Conservation (phyloP, 2,329 filamentous ascomycete species). For the Tolypocladium tropicale region DNA sequence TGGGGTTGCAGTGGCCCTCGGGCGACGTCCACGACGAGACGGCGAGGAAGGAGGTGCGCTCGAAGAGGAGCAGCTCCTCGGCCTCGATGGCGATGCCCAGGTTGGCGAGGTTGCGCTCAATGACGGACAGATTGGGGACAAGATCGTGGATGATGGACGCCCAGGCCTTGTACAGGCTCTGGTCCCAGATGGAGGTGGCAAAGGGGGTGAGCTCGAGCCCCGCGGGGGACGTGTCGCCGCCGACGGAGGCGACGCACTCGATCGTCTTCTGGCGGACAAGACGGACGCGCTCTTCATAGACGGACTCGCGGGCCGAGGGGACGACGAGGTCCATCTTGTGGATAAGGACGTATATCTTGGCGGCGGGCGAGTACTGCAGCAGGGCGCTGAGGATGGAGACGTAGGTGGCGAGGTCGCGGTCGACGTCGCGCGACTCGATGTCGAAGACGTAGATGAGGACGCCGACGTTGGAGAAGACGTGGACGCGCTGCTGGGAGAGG, state of each 20-base stretch:
- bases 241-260: conserved; percentile 34
- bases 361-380: conserved; percentile 68
- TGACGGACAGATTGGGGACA: conserved; percentile 84
- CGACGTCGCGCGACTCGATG: conserved; percentile 90
- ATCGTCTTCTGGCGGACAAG: conserved; percentile 65
- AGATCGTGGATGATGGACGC: conserved; percentile 95
- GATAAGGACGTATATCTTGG: conserved; percentile 87
- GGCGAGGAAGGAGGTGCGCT: conserved; percentile 89
- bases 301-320: conserved; percentile 61
- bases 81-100: conserved; percentile 82
- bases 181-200: conserved; percentile 96
- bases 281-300: conserved; percentile 76
- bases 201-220: conserved; percentile 70
- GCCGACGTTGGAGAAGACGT: conserved; percentile 93
- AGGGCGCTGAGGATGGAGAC: conserved; percentile 81
- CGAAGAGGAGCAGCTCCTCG: conserved; percentile 88
- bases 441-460: conserved; percentile 99
- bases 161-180: conserved; percentile 97
- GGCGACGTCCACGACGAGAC: conserved; percentile 84
- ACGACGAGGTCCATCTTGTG: conserved; percentile 99
- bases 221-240: conserved; percentile 17
- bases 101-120: conserved; percentile 75
- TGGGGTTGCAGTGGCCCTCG: conserved; percentile 70
- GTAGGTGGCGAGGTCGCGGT: conserved; percentile 88
- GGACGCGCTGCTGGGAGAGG: conserved; percentile 85